Base-by-base conservation (phyloP, 176 grass and related monocot genomes). In the Elymus sibiricus region DNA sequence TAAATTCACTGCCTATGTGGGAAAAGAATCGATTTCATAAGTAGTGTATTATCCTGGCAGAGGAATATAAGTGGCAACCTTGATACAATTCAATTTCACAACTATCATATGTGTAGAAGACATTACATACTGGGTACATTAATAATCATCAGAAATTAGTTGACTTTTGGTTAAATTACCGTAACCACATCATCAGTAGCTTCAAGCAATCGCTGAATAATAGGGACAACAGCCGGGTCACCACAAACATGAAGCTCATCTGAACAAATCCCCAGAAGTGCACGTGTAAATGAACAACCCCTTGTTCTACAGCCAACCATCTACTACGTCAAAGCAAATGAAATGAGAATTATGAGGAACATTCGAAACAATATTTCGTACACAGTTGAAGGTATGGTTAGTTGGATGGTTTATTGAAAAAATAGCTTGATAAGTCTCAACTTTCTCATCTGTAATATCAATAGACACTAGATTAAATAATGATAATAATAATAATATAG, bases 231-330 rank as follows among this genome's bases (percentile, higher is more conserved):
- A 79, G 93, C 97, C 79, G 94, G 97, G 53, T 98, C 97, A 77
- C 97, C 97, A 88, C 97, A 98, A 64, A 98, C 74, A 92, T 98
- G 97, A 82, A 98, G 86, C 81, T 98, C 97, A 89, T 98, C 93
- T 74, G 92, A 95, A 89, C 87, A 91, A 94, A 98, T 86, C 32
- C 97, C 97, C 27, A 98, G 87, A 66, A 98, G 85, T 72, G 97
- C 97, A 89, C 97, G 91, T 83, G 97, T 98, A 79, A 98, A 98
- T 26, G 92, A 90, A 82, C 82, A 95, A 35, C 97, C 94, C 83
- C 97, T 94, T 64, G 94, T 85, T 92, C 88, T 98, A 91, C 94
- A 95, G 37, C 94, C 92, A 70, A 98, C 74, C 97, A 98, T 98
- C 94, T 98, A 92, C 46, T 64, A 85, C 51, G 87, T 7, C 49